These are phyloP conservation scores for Saccharomyces hybrid DNA, from an alignment of 1,139 yeast species.

Conservation along the genomic window DNA sequence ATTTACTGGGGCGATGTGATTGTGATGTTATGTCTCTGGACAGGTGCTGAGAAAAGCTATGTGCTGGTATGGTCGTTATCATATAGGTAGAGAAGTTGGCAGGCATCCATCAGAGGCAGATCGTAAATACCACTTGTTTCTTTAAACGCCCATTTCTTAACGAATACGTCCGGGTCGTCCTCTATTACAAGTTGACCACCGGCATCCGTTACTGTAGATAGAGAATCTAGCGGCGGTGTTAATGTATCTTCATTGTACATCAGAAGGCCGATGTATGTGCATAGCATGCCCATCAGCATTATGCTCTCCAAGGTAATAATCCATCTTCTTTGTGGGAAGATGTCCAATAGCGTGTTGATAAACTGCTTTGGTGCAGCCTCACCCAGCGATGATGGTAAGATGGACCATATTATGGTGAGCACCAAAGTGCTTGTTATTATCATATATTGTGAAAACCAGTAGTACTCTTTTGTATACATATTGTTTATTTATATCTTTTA, in stretches of 20 bases:
- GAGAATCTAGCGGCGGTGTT: conserved; percentile 52
- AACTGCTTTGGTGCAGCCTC: conserved; percentile 6
- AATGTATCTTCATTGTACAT: conserved; percentile 67
- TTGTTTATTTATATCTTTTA: not conserved
- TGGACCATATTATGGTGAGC: conserved; percentile 19
- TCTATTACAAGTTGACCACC: conserved; percentile 40
- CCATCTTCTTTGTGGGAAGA: conserved; percentile 25
- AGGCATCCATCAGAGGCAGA: conserved; percentile 60
- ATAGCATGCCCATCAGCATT: conserved; percentile 55
- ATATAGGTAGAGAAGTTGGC: conserved; percentile 47
- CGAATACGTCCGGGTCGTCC: conserved; percentile 31
- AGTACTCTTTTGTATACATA: conserved; percentile 24
- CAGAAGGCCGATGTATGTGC: conserved; percentile 60
- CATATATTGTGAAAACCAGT: conserved; percentile 24
- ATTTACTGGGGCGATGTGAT: not conserved
- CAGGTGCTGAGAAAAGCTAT: not conserved
- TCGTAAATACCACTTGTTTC: conserved; percentile 75
- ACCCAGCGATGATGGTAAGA: conserved; percentile 14
- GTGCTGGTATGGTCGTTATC: not conserved
- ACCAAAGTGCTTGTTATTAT: conserved; percentile 16
- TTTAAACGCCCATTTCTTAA: conserved; percentile 35
- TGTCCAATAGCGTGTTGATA: conserved; percentile 13
- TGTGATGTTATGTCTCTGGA: not conserved
- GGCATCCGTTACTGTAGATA: conserved; percentile 61
- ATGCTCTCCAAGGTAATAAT: conserved; percentile 19